Evolutionary conservation across 441 rosid genomes (phyloP).

Genomic region (Corymbia citriodora): DNA sequence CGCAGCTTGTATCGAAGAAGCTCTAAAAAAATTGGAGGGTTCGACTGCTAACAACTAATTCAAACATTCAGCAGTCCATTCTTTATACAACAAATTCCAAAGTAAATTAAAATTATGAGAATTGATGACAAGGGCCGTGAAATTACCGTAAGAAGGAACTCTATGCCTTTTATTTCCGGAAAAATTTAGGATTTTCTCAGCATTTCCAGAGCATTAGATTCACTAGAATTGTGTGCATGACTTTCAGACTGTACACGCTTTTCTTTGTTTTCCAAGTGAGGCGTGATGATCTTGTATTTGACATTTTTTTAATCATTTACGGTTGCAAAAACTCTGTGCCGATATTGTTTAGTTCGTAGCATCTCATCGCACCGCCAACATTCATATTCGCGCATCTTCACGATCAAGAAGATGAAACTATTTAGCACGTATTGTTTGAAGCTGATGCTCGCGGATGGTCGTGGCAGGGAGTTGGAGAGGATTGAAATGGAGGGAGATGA

Average conservation of each 20-base stretch:
- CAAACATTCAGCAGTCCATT: background rate
- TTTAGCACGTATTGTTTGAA: conserved; percentile 9
- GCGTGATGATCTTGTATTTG: background rate
- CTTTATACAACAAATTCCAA: background rate
- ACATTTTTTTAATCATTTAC: background rate
- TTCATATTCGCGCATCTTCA: background rate
- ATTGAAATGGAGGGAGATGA: conserved; percentile 87
- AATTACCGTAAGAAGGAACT: background rate
- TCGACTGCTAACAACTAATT: background rate
- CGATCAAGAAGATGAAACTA: background rate
- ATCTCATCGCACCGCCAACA: background rate
- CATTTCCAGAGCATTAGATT: background rate
- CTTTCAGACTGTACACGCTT: background rate
- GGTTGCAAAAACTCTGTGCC: background rate
- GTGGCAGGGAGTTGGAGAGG: conserved; percentile 81
- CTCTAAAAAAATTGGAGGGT: background rate
- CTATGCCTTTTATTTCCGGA: background rate
- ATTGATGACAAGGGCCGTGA: background rate
- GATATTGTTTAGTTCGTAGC: background rate
- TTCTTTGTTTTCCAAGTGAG: background rate
- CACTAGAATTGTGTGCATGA: background rate
- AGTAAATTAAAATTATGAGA: background rate
- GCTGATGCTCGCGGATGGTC: conserved; percentile 6
- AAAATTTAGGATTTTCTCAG: background rate
- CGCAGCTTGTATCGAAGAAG: background rate